Evolutionary conservation across 2,329 filamentous ascomycete genomes (phyloP).

Genomic region (Ambrosiella xylebori): DNA sequence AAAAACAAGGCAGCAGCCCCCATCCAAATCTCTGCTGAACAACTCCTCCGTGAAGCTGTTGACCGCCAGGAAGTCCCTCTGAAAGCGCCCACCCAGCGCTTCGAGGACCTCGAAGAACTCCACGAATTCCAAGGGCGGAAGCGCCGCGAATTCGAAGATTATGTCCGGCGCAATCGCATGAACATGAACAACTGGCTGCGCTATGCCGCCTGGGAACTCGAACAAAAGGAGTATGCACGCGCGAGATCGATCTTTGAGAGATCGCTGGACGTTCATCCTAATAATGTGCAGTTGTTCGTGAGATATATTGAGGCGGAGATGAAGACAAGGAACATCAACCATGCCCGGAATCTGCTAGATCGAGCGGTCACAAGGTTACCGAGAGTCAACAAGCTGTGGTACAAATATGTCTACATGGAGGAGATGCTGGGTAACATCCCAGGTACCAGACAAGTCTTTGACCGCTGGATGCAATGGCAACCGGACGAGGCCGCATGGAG

Average conservation of each 20-base stretch:
- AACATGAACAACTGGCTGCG: slow-evolving; percentile 99
- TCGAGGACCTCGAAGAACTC: slow-evolving; percentile 90
- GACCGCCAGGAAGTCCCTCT: slow-evolving; percentile 82
- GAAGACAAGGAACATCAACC: slow-evolving; percentile 84
- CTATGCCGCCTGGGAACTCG: slow-evolving; percentile 92
- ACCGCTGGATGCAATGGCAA: slow-evolving; percentile 97
- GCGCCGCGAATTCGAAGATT: slow-evolving; percentile 92
- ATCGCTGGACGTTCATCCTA: slow-evolving; percentile 79
- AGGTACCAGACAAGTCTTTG: slow-evolving; percentile 83
- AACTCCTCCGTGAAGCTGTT: slow-evolving; percentile 90
- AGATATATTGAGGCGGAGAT: slow-evolving; percentile 93
- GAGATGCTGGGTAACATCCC: slow-evolving; percentile 92
- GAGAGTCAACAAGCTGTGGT: slow-evolving; percentile 91
- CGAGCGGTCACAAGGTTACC: slow-evolving; percentile 86
- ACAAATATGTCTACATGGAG: slow-evolving; percentile 98
- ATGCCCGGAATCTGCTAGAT: slow-evolving; percentile 85
- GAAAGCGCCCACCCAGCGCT: slow-evolving; percentile 82
- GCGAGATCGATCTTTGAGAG: slow-evolving; percentile 89
- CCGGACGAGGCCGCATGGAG: slow-evolving; percentile 92
- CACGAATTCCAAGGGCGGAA: slow-evolving; percentile 96
- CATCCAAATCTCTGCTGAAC: slow-evolving; percentile 85
- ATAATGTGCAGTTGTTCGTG: slow-evolving; percentile 75
- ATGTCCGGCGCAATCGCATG: slow-evolving; percentile 83
- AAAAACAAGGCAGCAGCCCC: slow-evolving; percentile 96
- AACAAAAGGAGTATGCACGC: slow-evolving; percentile 91